Evolutionary conservation across 768 basidiomycete genomes (phyloP), one percentile per base, ranked within the genome.

Genomic region (Tylopilus subfusipes): DNA sequence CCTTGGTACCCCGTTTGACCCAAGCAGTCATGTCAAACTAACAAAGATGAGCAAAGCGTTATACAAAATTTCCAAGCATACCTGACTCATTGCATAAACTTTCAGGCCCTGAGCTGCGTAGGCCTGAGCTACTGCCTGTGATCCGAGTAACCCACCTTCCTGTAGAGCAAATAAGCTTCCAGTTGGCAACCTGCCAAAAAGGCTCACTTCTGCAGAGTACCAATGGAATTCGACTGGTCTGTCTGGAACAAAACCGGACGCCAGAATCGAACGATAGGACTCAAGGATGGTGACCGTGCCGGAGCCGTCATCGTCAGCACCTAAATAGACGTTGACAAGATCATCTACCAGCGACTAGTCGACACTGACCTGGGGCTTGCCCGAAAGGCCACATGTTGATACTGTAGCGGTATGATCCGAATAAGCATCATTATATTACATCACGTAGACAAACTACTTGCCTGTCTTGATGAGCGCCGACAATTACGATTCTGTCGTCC

Each of bases 21-120:
- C 93, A 97, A 52, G 91, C 91, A 21, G 91, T 93, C 91, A 93
- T 93, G 68, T 93, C 90, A 65, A 88, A 90, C 88, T 90, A 64
- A 69, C 71, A 51, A 72, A 69, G n/a, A 63, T 72, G 38, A 65
- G 66, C 0, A 63, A 66, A 45, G 57, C 49, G 5, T 14, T 0
- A 8, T 10, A 42, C 42, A 7, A 29, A 0, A 18, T 6, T 31
- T 43, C 4, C 5, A 16, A 47, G 7, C 42, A 38, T 67, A 69
- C 68, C 68, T 70, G 68, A 39, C 68, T 70, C 68, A 70, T 70
- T 7, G 58, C 68, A 54, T 71, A 70, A 21, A 70, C 61, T 2
- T 56, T 11, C 11, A 36, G 10, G 0, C 52, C 55, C 25, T 52
- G 36, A 16, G 67, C 58, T 46, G 82, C 83, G 66, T 96, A 97